These are phyloP conservation scores for Citrus cavaleriei DNA, from an alignment of 345 rosid species.

Conservation along the genomic window DNA sequence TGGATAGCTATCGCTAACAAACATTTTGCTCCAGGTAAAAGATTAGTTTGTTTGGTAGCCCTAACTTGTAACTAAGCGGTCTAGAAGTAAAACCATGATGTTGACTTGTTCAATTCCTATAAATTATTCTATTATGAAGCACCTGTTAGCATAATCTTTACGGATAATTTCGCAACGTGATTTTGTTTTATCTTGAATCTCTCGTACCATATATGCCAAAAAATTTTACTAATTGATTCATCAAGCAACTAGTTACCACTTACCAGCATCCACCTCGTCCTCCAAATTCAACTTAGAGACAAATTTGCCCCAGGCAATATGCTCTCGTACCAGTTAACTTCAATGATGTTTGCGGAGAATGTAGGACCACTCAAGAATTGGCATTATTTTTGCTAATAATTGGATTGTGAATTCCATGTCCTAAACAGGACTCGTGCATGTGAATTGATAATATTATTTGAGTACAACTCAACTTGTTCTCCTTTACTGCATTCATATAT, in stretches of 20 bases:
- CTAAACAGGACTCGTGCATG: neutral
- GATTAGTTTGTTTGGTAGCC: neutral
- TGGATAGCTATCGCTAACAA: neutral
- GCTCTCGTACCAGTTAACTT: neutral
- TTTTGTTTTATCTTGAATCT: too few relatives aligned
- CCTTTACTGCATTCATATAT: neutral
- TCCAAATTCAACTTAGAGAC: neutral
- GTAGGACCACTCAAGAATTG: slow-evolving; percentile 13
- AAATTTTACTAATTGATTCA: too few relatives aligned
- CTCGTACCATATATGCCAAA: too few relatives aligned
- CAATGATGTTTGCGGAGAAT: neutral
- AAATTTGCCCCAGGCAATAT: neutral
- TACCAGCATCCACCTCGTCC: too few relatives aligned
- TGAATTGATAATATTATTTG: neutral
- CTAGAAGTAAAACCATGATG: too few relatives aligned
- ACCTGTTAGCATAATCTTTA: too few relatives aligned
- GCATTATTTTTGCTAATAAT: neutral
- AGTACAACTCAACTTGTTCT: neutral
- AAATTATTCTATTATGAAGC: too few relatives aligned
- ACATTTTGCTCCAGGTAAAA: too few relatives aligned
- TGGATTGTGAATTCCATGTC: slow-evolving; percentile 12
- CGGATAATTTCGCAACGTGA: too few relatives aligned
- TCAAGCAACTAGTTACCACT: too few relatives aligned
- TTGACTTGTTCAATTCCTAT: too few relatives aligned
- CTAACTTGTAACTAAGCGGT: neutral